Evolutionary conservation across 2,329 filamentous ascomycete species (phyloP).

Genomic region (Trichoderma guizhouense): DNA sequence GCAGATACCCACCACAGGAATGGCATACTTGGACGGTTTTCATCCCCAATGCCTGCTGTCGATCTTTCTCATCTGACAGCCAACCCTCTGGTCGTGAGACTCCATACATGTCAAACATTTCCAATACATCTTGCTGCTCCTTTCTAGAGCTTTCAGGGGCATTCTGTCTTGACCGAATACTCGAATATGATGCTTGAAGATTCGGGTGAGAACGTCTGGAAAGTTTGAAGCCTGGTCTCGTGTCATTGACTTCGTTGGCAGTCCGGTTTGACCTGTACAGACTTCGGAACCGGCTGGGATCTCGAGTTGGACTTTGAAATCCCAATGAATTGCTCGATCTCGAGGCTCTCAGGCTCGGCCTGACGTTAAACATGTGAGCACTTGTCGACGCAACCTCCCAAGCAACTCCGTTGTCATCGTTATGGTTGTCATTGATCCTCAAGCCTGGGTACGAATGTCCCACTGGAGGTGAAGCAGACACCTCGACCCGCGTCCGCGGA

Average conservation of each 20-base stretch:
- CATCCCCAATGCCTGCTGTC: constrained; percentile 20
- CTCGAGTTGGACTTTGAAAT: not conserved
- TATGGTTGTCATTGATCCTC: constrained; percentile 19
- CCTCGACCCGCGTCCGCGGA: constrained; percentile 25
- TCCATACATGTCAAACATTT: constrained; percentile 46
- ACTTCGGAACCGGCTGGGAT: not conserved
- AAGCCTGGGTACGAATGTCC: constrained; percentile 24
- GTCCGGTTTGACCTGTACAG: not conserved
- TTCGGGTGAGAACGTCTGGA: not conserved
- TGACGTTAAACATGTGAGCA: not conserved
- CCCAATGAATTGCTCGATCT: constrained; percentile 14
- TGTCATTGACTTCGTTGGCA: not conserved
- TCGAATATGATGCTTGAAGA: constrained; percentile 10
- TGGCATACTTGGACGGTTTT: constrained; percentile 45
- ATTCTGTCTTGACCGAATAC: constrained; percentile 19
- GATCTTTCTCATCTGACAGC: constrained; percentile 39
- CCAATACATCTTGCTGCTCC: constrained; percentile 42
- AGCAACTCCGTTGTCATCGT: constrained; percentile 14
- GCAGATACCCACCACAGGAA: constrained; percentile 44
- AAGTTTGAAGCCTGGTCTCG: not conserved
- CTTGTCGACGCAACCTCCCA: not conserved
- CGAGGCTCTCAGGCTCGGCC: constrained; percentile 7
- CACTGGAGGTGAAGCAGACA: constrained; percentile 20
- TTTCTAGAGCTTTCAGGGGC: constrained; percentile 34
- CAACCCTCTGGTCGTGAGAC: constrained; percentile 45